phyloP scores from a whole-genome alignment of 2,329 filamentous ascomycete species.

The Colletotrichum shisoi region DNA sequence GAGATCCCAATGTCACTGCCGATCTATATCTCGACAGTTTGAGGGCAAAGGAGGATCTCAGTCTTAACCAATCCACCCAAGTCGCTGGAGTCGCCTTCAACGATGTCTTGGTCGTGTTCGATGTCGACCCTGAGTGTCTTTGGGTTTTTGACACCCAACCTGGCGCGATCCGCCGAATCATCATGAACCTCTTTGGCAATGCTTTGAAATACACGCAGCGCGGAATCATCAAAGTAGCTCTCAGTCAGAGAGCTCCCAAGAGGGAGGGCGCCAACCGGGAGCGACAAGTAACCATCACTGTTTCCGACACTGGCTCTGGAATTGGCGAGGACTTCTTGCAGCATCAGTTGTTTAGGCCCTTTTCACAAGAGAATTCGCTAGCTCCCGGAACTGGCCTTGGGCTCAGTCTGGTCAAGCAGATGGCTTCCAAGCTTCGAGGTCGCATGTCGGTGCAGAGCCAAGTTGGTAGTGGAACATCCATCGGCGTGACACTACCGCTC shows the following conservation, averaged over 20 bases:
- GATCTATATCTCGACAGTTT: neutral
- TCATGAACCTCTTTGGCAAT: conserved; percentile 46
- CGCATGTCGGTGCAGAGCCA: conserved; percentile 63
- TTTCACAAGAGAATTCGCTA: conserved; percentile 68
- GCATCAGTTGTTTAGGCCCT: conserved; percentile 68
- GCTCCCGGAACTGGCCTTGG: conserved; percentile 70
- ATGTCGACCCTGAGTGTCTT: conserved; percentile 55
- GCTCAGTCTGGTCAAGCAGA: conserved; percentile 67
- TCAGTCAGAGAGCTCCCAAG: neutral
- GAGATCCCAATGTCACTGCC: neutral
- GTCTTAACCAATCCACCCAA: neutral
- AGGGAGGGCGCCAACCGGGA: neutral
- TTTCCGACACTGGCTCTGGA: conserved; percentile 71
- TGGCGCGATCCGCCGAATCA: conserved; percentile 53
- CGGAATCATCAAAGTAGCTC: conserved; percentile 38
- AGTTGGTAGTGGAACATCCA: conserved; percentile 49
- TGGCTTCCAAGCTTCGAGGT: conserved; percentile 67
- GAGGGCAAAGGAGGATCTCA: neutral
- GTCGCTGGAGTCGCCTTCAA: neutral
- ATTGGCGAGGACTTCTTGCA: conserved; percentile 70
- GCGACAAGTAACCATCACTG: conserved; percentile 52
- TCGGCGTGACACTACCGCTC: conserved; percentile 47
- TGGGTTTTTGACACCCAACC: conserved; percentile 62
- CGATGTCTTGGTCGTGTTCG: conserved; percentile 53
- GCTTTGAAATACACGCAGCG: conserved; percentile 58